These are phyloP conservation scores for Solanum hybrid DNA, from an alignment of 305 asterid genomes.

Conservation along the genomic window DNA sequence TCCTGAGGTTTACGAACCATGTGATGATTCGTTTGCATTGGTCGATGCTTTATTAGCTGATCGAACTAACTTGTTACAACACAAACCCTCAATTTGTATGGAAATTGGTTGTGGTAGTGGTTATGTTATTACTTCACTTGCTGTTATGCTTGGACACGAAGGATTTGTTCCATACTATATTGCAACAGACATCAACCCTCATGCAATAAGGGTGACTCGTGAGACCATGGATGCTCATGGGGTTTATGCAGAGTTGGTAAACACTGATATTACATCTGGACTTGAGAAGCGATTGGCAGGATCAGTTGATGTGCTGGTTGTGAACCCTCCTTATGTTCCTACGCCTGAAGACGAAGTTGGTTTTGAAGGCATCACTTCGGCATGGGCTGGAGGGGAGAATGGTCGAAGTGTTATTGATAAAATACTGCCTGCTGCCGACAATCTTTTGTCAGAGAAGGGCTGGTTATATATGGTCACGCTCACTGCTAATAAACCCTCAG, in stretches of 20 bases:
- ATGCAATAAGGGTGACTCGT: conserved; percentile 48
- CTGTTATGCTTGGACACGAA: conserved; percentile 45
- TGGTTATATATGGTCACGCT: conserved; percentile 59
- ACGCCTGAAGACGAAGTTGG: conserved; percentile 86
- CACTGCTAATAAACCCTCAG: conserved; percentile 43
- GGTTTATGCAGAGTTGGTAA: conserved; percentile 49
- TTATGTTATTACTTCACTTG: conserved; percentile 65
- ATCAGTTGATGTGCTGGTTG: conserved; percentile 68
- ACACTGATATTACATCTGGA: conserved; percentile 61
- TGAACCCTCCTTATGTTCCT: conserved; percentile 90
- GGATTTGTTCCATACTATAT: conserved; percentile 18
- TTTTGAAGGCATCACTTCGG: conserved; percentile 38
- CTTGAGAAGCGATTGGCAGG: conserved; percentile 42
- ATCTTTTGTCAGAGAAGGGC: conserved; percentile 52
- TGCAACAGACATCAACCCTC: conserved; percentile 62
- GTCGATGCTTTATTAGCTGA: conserved; percentile 77
- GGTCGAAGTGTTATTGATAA: conserved; percentile 55
- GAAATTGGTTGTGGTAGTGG: conserved; percentile 90
- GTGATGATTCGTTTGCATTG: conserved; percentile 77
- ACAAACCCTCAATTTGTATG: conserved; percentile 55
- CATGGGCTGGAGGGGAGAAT: conserved; percentile 82
- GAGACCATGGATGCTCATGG: conserved; percentile 61
- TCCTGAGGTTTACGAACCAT: conserved; percentile 82
- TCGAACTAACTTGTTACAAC: conserved; percentile 44
- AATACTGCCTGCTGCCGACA: conserved; percentile 57